Base-by-base conservation (phyloP, 805 yeast genomes). In the Blastobotrys americana region DNA sequence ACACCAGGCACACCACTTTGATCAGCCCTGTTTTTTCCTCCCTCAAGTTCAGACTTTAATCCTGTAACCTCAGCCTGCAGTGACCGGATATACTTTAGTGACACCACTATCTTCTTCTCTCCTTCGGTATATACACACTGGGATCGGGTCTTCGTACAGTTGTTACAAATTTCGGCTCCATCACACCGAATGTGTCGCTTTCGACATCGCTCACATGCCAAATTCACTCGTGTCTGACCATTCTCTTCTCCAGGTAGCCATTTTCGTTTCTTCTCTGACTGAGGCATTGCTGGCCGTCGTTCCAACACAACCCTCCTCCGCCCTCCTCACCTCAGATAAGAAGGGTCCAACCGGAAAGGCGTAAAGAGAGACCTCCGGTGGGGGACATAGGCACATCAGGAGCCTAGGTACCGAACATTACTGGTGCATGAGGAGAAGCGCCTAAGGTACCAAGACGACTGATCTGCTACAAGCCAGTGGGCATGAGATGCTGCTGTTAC, bases 201-300 rank as follows among this genome's bases (percentile, higher is more conserved):
- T 16, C 58, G 46, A 41, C 58, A 55, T 17, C 58, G 48, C 36
- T 54, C 58, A 19, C 58, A 55, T 4, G 55, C 55, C 8, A 49
- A 31, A 13, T 23, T 19, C n/a, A 42, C 49, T 6, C 51, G 43
- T 5, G 17, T 21, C 17, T 10, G 22, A 17, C 25, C 17, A 13
- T 15, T 10, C 13, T 36, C 22, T 10, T 36, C 21, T 25, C 13
- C 18, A n/a, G n/a, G n/a, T n/a, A n/a, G n/a, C 20, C 39, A 36
- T 36, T 25, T 25, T 13, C 31, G 31, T 13, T 25, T 25, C 31
- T 25, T 25, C 10, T 8, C 10, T 25, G 31, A 8, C 31, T 25
- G 31, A 25, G 31, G 10, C 31, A 25, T 25, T 8, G 13, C 13
- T n/a, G n/a, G n/a, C n/a, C n/a, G n/a, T n/a, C n/a, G n/a, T n/a